Evolutionary conservation across 768 basidiomycete species (phyloP), one percentile per base, ranked within the genome.

Genomic region (Dioszegia aurantiaca): DNA sequence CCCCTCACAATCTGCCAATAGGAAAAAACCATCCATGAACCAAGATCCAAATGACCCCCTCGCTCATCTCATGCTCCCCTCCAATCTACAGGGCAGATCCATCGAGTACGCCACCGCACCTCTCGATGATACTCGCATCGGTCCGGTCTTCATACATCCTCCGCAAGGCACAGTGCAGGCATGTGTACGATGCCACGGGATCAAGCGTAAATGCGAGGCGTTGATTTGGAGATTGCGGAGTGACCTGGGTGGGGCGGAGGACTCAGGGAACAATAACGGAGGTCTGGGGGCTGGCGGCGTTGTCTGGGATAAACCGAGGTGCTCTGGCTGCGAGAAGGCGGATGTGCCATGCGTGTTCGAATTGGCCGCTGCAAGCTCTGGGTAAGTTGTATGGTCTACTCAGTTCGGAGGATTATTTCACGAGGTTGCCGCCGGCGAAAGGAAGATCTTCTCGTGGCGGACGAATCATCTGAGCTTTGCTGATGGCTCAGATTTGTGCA

Each of bases 201-300:
- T 72, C 45, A 72, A 72, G 56, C 41, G 70, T 41, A 72, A 72
- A 46, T 72, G 70, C 40, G 70, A 72, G 41, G 62, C 62, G 40
- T 58, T 59, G 5, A 52, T 43, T 45, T 68, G 68, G 24, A 47
- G 70, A 28, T 69, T 68, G 55, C 59, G 58, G 21, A 68, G 67
- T 2, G 69, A 63, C 42, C 69, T 3, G 69, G 67, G 54, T 64
- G 58, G 4, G 58, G 62, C 43, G 66, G 70, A 49, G 59, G 69
- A 0, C 66, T 65, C 39, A 4, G 47, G 47, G 28, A 12, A 17
- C 4, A 46, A 12, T 37, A 24, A 5, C 23, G 31, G 21, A 5
- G 40, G 14, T n/a, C 9, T 42, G 14, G 21, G 33, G 21, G 23
- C 27, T 30, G 51, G 51, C 36, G 51, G 51, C 6, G 51, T 53